A percentile compares a stretch with the other conserved stretches of the same genome.
Conservation (phyloP, 768 basidiomycete genomes). For the Mycena rosella region DNA sequence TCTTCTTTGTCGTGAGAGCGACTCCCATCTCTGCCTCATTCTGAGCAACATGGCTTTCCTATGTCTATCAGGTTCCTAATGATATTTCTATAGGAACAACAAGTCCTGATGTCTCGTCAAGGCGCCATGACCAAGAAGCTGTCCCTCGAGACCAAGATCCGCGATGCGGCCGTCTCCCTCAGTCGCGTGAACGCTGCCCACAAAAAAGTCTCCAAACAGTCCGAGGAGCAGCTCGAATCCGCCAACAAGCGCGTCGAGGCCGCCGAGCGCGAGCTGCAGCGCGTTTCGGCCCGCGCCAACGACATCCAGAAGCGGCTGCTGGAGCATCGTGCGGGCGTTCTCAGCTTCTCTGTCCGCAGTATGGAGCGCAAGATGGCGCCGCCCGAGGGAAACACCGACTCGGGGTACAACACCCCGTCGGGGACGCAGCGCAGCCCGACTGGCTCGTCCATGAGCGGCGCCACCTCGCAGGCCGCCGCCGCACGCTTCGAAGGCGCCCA, state of each 20-base stretch:
- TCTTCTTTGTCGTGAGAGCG: neutral
- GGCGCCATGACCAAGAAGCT: constrained; percentile 80
- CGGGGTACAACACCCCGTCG: constrained; percentile 66
- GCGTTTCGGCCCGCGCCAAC: constrained; percentile 71
- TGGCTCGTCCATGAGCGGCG: constrained; percentile 57
- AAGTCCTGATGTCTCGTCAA: constrained; percentile 74
- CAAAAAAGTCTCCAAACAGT: constrained; percentile 72
- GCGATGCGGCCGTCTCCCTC: constrained; percentile 85
- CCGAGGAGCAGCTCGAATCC: constrained; percentile 76
- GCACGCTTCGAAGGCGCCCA: constrained; percentile 84
- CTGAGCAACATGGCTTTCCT: neutral
- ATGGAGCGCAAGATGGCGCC: constrained; percentile 69
- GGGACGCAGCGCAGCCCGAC: constrained; percentile 66
- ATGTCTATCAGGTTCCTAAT: constrained; percentile 2
- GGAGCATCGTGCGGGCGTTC: constrained; percentile 87
- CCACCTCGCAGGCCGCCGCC: constrained; percentile 51
- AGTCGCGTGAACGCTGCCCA: constrained; percentile 73
- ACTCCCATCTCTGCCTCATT: too few relatives aligned
- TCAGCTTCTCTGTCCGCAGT: constrained; percentile 76
- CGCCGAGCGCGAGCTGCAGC: constrained; percentile 79
- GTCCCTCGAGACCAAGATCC: constrained; percentile 86
- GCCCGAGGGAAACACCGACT: constrained; percentile 53
- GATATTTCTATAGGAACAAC: constrained; percentile 70
- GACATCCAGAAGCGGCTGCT: constrained; percentile 76
- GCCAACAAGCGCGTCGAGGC: constrained; percentile 80